A percentile compares a stretch with the other conserved stretches of the same genome.
Evolutionary conservation across 805 yeast species (phyloP).

Genomic region (Saccharomyces paradoxus): DNA sequence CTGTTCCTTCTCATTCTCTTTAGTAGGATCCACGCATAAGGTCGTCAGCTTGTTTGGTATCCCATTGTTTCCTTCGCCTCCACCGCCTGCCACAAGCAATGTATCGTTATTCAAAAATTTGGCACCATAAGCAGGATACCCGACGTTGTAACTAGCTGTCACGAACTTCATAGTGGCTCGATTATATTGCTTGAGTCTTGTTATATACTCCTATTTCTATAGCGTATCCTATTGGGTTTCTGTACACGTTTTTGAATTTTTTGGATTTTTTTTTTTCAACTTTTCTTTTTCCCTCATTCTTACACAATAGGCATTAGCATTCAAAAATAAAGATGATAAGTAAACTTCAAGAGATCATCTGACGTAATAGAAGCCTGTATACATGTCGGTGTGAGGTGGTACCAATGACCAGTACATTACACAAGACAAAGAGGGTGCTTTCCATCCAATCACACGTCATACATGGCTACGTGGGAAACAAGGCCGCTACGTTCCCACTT

Average conservation of each 20-base stretch:
- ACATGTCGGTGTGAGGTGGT: not conserved
- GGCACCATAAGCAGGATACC: constrained; percentile 77
- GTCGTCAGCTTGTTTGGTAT: constrained; percentile 76
- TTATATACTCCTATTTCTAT: not conserved
- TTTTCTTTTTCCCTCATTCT: not conserved
- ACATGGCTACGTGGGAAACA: constrained; percentile 93
- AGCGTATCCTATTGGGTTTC: not conserved
- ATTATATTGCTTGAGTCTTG: not conserved
- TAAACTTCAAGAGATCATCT: not conserved
- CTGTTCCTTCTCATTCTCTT: constrained; percentile 35
- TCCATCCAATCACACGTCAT: constrained; percentile 84
- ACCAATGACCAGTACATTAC: not conserved
- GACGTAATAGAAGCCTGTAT: not conserved
- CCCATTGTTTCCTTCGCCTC: constrained; percentile 92
- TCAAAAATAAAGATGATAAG: not conserved
- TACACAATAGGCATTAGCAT: not conserved
- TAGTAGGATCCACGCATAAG: constrained; percentile 38
- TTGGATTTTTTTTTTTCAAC: not conserved
- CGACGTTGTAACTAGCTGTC: constrained; percentile 30
- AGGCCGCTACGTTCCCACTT: constrained; percentile 83
- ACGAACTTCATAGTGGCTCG: constrained; percentile 17
- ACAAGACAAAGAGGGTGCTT: constrained; percentile 27
- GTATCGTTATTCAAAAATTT: constrained; percentile 53
- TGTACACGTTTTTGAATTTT: not conserved
- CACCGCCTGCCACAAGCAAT: constrained; percentile 80